phyloP scores from a whole-genome alignment of 257 asterid species.

The Salvia hispanica region DNA sequence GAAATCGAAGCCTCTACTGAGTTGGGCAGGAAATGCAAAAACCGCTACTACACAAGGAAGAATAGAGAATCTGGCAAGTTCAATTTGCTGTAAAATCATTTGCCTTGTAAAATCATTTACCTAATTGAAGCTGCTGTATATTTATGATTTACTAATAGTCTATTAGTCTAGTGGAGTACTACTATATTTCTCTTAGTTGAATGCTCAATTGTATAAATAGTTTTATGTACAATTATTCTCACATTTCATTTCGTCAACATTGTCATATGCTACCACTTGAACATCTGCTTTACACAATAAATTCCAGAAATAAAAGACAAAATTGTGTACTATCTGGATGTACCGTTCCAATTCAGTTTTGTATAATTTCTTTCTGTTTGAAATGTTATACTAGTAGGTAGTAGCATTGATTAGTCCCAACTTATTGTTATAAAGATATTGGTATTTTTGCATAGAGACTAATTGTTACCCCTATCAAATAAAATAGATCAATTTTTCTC shows the following conservation, averaged over 20 bases:
- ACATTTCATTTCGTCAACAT: neutral
- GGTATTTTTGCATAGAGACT: neutral
- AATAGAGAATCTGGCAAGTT: constrained; percentile 3
- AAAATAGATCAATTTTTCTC: no score
- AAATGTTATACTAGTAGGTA: no score
- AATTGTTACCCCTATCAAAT: no score
- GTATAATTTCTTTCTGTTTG: no score
- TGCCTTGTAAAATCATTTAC: constrained; percentile 10
- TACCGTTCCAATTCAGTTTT: no score
- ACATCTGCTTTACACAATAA: neutral
- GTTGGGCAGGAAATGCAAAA: constrained; percentile 10
- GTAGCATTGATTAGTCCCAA: no score
- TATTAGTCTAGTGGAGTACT: neutral
- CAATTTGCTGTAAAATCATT: neutral
- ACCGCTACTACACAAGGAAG: neutral
- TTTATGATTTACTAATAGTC: neutral
- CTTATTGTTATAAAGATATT: no score
- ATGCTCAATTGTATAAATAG: constrained; percentile 21
- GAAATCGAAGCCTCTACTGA: neutral
- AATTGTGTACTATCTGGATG: no score
- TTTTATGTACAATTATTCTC: neutral
- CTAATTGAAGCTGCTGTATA: constrained; percentile 25
- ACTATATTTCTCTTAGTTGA: neutral
- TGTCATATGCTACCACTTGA: neutral
- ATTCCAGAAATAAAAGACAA: no score